Evolutionary conservation across 1,139 yeast species (phyloP), one percentile per base, ranked within the genome.

Genomic region (Scheffersomyces parashehatae): DNA sequence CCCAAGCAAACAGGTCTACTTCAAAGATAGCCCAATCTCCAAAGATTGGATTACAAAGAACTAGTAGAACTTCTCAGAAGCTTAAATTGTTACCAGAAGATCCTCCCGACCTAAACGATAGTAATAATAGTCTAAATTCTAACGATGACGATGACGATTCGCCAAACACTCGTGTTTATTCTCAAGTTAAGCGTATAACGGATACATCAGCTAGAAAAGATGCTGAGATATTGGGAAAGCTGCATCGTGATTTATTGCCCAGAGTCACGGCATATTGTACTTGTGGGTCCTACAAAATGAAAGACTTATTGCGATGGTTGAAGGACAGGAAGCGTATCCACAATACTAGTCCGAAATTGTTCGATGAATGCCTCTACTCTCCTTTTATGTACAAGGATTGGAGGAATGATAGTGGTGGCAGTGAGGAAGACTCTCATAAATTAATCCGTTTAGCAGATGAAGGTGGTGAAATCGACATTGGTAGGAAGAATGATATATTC

Each of bases 241-340:
- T 88, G 52, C 97, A 93, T 60, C 75, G 99, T 47, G 86, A 84
- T 38, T 65, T 85, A 41, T 70, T 87, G 42, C 95, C 99, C 1
- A 72, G 99, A 53, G 97, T 91, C 2, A 91, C 97, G 0, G 96
- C 97, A 0, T 93, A 90, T 61, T 91, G 98, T 67, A 91, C 98
- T 0, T 90, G 97, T 36, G 93, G 97, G 31, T 83, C 95, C 20
- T 93, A 90, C 60, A 82, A 81, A 52, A 88, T 93, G 95, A 82
- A 85, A 54, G 97, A 91, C 42, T 68, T 93, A 37, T 74, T 86
- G 44, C 73, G 95, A 53, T 93, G 97, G 90, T 68, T 93, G 42
- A 83, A 86, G 54, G 95, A 88, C 41, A 77, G 91, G 15, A 87
- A 83, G 56, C 70, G 88, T 49, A 72, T 77, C 3, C 88, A 85